Evolutionary conservation across 768 basidiomycete species (phyloP).

Genomic region (Galerina sulciceps): DNA sequence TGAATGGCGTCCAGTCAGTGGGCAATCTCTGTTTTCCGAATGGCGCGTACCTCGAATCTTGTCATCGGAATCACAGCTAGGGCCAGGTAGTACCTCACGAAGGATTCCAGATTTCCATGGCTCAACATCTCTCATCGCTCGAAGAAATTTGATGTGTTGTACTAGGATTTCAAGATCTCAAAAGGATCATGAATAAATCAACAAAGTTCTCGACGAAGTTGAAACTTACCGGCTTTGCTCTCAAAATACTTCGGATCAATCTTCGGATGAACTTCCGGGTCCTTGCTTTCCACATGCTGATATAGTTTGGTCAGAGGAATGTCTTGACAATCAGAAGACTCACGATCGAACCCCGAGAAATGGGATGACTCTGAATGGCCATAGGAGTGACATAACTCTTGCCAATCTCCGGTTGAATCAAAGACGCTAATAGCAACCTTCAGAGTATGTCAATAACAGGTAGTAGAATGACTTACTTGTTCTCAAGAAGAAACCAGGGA

Average conservation of each 20-base stretch:
- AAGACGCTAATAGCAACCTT: conserved; percentile 15
- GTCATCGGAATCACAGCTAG: conserved; percentile 32
- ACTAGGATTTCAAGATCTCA: conserved; percentile 36
- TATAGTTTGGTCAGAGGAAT: not conserved
- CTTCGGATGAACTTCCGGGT: conserved; percentile 36
- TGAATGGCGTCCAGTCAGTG: not conserved
- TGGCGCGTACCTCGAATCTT: conserved; percentile 20
- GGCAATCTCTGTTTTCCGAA: not conserved
- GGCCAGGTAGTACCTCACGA: conserved; percentile 37
- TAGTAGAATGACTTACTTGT: conserved; percentile 1
- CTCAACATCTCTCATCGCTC: conserved; percentile 26
- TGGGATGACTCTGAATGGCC: conserved; percentile 41
- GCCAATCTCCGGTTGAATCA: conserved; percentile 33
- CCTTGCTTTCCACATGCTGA: conserved; percentile 32
- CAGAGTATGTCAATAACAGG: not conserved
- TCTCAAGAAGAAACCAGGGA: conserved; percentile 23
- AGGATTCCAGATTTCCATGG: conserved; percentile 25
- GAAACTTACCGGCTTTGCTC: conserved; percentile 37
- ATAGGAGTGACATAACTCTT: conserved; percentile 47
- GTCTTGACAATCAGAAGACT: conserved; percentile 10
- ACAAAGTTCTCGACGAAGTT: not conserved
- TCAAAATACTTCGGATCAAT: conserved; percentile 48
- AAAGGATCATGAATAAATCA: not conserved
- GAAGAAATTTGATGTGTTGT: conserved; percentile 36
- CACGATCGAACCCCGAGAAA: conserved; percentile 56